These are phyloP conservation scores for Cenchrus americanus DNA, from an alignment of 176 grass and related monocot species.

Conservation along the genomic window DNA sequence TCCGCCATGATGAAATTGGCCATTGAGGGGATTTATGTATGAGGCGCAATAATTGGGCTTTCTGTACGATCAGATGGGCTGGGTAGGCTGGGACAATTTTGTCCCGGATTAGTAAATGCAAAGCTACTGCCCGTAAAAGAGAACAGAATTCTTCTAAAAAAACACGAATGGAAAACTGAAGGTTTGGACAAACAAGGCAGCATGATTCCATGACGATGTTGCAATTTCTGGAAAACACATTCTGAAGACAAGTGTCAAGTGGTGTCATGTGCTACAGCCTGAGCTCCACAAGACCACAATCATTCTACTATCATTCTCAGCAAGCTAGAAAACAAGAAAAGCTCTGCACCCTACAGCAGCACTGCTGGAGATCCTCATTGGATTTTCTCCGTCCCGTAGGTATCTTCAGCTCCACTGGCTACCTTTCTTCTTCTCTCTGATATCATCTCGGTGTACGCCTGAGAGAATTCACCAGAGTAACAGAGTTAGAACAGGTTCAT, in stretches of 20 bases:
- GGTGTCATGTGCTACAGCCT: background rate
- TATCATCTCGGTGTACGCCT: slow-evolving; percentile 97
- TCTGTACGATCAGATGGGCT: background rate
- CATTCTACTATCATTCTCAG: slow-evolving; percentile 27
- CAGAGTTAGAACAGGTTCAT: background rate
- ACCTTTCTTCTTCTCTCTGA: slow-evolving; percentile 81
- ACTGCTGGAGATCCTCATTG: slow-evolving; percentile 26
- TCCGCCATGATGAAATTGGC: too few species aligned
- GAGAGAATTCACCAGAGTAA: slow-evolving; percentile 22
- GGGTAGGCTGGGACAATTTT: background rate
- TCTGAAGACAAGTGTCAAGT: slow-evolving; percentile 8
- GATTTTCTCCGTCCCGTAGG: slow-evolving; percentile 69
- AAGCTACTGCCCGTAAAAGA: too few species aligned
- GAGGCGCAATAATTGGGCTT: background rate
- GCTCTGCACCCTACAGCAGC: background rate
- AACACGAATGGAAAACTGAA: background rate
- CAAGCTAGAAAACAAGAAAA: slow-evolving; percentile 2
- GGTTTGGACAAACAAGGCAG: slow-evolving; percentile 8
- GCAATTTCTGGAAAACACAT: background rate
- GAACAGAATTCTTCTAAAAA: background rate
- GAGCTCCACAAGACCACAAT: background rate
- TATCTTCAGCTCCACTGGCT: slow-evolving; percentile 87
- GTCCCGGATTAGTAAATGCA: background rate
- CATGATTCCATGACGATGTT: background rate
- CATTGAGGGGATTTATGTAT: background rate